Percentiles rank a stretch among this genome's conserved stretches.
phyloP scores from a whole-genome alignment of 2,329 filamentous ascomycete species.

The Stagonosporopsis cucurbitacearum region DNA sequence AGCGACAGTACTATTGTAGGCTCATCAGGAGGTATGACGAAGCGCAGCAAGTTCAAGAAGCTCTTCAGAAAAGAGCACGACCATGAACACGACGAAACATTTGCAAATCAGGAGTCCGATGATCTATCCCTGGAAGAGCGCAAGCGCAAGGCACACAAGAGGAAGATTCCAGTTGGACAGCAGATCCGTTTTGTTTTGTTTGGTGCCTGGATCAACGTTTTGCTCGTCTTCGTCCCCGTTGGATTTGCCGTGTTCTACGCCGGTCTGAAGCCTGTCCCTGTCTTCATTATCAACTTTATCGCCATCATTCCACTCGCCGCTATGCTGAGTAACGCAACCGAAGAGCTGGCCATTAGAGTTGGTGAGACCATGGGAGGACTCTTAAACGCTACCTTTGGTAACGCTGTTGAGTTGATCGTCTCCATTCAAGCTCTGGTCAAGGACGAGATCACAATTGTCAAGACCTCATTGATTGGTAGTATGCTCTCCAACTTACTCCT shows the following conservation, averaged over 20 bases:
- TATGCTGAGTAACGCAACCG: conserved; percentile 85
- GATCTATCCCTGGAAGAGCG: conserved; percentile 40
- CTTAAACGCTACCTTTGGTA: conserved; percentile 89
- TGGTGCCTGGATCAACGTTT: conserved; percentile 84
- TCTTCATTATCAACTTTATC: conserved; percentile 92
- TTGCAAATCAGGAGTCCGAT: conserved; percentile 30
- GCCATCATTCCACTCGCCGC: conserved; percentile 90
- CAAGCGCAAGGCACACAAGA: conserved; percentile 40
- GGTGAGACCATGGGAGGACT: conserved; percentile 89
- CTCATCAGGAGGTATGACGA: conserved; percentile 25
- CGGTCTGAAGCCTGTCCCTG: conserved; percentile 38
- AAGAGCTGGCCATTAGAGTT: conserved; percentile 79
- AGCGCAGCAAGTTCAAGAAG: conserved; percentile 42
- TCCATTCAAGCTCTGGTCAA: conserved; percentile 82
- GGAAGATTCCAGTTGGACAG: conserved; percentile 43
- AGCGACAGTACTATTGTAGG: conserved; percentile 33
- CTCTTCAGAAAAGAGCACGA: conserved; percentile 36
- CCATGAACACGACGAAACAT: conserved; percentile 24
- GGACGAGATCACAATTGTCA: conserved; percentile 80
- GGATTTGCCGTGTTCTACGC: conserved; percentile 76
- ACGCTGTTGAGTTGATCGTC: conserved; percentile 88
- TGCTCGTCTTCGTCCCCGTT: conserved; percentile 78
- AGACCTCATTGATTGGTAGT: conserved; percentile 89
- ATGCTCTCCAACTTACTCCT: conserved; percentile 90
- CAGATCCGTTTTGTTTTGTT: conserved; percentile 78